Conservation (phyloP, 2,329 filamentous ascomycete species). For the Colletotrichum spinosum region DNA sequence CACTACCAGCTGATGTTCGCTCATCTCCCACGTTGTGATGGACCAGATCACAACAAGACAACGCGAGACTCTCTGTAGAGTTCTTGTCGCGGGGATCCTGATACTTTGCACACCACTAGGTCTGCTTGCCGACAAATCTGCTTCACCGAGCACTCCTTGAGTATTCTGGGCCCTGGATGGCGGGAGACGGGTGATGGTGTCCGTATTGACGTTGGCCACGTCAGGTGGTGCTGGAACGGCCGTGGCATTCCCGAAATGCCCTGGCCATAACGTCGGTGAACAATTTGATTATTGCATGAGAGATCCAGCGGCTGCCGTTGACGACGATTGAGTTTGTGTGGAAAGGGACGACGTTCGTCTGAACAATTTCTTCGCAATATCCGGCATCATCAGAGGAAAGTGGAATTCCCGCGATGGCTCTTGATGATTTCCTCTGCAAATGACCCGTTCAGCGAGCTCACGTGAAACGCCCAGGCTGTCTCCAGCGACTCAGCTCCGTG, state of each 20-base stretch:
- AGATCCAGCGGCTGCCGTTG: not conserved
- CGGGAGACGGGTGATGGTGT: constrained; percentile 40
- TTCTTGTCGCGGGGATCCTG: constrained; percentile 24
- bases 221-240: constrained; percentile 26
- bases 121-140: not conserved
- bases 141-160: not conserved
- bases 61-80: constrained; percentile 48
- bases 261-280: not conserved
- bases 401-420: not conserved
- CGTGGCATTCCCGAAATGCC: not conserved
- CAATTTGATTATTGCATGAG: not conserved
- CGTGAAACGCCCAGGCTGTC: constrained; percentile 11
- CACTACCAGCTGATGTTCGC: constrained; percentile 52
- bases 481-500: not conserved
- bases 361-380: not conserved
- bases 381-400: not conserved
- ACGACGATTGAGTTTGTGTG: constrained; percentile 38
- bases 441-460: not conserved
- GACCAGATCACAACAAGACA: constrained; percentile 56
- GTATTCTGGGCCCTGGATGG: constrained; percentile 35
- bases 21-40: constrained; percentile 56
- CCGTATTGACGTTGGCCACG: constrained; percentile 39
- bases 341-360: not conserved
- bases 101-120: constrained; percentile 30
- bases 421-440: too few species aligned